Conservation (phyloP, 305 asterid genomes). For the Caryopteris hybrid region DNA sequence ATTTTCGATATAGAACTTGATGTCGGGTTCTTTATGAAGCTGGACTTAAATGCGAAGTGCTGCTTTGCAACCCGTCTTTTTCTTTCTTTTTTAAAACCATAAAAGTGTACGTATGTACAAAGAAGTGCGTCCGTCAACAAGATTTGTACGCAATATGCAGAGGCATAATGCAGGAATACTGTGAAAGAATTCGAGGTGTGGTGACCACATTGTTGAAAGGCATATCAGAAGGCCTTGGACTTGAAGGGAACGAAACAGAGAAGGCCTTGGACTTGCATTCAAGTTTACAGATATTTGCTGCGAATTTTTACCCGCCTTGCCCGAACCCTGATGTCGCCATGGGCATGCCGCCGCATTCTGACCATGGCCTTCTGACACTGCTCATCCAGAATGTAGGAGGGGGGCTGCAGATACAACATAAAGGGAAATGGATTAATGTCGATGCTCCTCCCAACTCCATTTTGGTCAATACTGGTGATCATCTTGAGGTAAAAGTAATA, state of each 20-base stretch:
- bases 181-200: slow-evolving; percentile 32
- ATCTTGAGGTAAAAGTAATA: slow-evolving; percentile 34
- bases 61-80: too few relatives aligned
- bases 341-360: slow-evolving; percentile 69
- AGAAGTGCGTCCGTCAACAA: too few relatives aligned
- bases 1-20: too few relatives aligned
- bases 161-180: slow-evolving; percentile 37
- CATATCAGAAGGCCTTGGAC: slow-evolving; percentile 52
- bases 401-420: slow-evolving; percentile 61
- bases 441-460: slow-evolving; percentile 50
- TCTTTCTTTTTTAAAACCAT: too few relatives aligned
- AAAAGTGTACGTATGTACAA: too few relatives aligned
- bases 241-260: slow-evolving; percentile 37
- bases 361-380: slow-evolving; percentile 71
- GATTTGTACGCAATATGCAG: slow-evolving; percentile 29
- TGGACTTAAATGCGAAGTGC: too few relatives aligned
- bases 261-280: slow-evolving; percentile 36
- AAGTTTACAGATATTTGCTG: slow-evolving; percentile 34
- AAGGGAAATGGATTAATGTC: slow-evolving; percentile 54
- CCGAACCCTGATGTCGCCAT: slow-evolving; percentile 67
- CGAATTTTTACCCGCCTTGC: slow-evolving; percentile 64
- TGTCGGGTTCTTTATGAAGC: too few relatives aligned
- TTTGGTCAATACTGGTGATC: slow-evolving; percentile 62
- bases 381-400: slow-evolving; percentile 56
- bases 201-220: slow-evolving; percentile 33